Evolutionary conservation across 495 filamentous ascomycete genomes (phyloP), one percentile per base, ranked within the genome.

Genomic region (Penicillium cinerascens): DNA sequence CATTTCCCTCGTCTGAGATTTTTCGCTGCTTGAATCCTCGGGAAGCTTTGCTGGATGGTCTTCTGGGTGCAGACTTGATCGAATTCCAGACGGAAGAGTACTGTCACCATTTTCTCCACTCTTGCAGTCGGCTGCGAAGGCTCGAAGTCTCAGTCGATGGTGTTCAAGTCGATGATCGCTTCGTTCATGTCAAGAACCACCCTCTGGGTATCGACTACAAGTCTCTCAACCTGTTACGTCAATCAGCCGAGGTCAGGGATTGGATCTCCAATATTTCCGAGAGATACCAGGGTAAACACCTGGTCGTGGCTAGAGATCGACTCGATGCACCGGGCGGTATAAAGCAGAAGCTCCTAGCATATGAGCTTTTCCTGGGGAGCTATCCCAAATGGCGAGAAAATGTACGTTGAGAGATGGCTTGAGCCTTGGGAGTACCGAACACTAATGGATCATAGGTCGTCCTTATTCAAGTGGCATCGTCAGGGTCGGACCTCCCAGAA

Each of bases 31-130:
- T 96, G 11, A 86, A 85, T 15, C 74, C 85, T 6, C 87, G 91
- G 22, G 86, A 87, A 51, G 75, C 90, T 55, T 74, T 96, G 10
- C 78, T 96, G 5, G 85, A 93, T 53, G 91, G 91, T 37, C 87
- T 96, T 76, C 81, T 95, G 4, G 91, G 91, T 6, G 87, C 91
- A 23, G 91, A 95, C 66, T 70, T 95, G n/a, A 81, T 96, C 53
- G 88, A 86, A 2, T 95, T 96, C 61, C 91, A 96, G 65, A 93
- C 87, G 23, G 81, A 86, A 44, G 91, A 96, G 63, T 96, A 96
- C 65, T 84, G 87, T 1, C 79, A 88, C n/a, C 91, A 96, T 64
- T 95, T 96, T 65, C 75, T 95, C 33, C 88, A 92, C 57, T 90
- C 91, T 8, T 95, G 91, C 77, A 93, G 88, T 58, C 83, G 91